Evolutionary conservation across 192 early-diverging fungal genomes (phyloP).

Genomic region (Lunasporangiospora selenospora): DNA sequence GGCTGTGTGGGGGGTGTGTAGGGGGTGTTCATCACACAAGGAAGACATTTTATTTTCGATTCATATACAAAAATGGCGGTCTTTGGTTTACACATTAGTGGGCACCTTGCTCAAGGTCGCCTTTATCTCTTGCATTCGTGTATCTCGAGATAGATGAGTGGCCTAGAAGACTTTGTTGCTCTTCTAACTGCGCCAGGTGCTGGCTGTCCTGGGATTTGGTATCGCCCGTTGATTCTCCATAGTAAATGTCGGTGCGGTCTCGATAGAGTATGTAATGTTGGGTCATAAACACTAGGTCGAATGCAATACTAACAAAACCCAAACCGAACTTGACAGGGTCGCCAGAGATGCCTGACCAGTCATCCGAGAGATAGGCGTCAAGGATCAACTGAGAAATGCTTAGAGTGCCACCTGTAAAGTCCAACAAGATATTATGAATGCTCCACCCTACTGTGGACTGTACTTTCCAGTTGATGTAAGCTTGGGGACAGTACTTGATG

Average conservation of each 20-base stretch:
- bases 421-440: conserved; percentile 87
- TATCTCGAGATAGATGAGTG: too few species aligned
- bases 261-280: conserved; percentile 86
- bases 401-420: conserved; percentile 83
- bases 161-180: too few species aligned
- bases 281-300: conserved; percentile 83
- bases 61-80: too few species aligned
- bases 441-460: conserved; percentile 91
- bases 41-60: too few species aligned
- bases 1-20: too few species aligned
- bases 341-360: conserved; percentile 57
- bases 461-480: conserved; percentile 71
- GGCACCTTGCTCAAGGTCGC: too few species aligned
- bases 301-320: conserved; percentile 78
- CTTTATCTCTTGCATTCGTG: too few species aligned
- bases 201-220: too few species aligned
- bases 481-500: conserved; percentile 83
- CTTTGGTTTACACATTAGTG: too few species aligned
- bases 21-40: too few species aligned
- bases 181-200: too few species aligned
- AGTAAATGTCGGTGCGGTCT: conserved; percentile 35
- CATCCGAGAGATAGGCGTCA: conserved; percentile 67
- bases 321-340: conserved; percentile 78
- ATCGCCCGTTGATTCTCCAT: too few species aligned
- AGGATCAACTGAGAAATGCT: conserved; percentile 80